A percentile compares a stretch with the other conserved stretches of the same genome.
Evolutionary conservation across 2,329 filamentous ascomycete genomes (phyloP).

Genomic region (Hypoxylon sp.): DNA sequence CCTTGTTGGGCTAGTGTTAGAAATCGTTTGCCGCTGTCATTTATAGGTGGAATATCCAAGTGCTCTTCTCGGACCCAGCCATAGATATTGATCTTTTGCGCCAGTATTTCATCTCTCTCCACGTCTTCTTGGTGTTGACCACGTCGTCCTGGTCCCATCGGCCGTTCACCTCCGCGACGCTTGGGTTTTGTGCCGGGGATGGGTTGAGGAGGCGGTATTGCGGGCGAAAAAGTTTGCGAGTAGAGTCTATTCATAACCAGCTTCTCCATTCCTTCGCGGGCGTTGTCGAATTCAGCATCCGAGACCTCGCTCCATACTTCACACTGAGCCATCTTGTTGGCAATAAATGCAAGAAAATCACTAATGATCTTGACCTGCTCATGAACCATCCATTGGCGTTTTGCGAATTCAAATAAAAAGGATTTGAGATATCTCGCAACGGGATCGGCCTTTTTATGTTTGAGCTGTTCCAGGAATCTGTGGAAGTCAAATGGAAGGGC

Average conservation of each 20-base stretch:
- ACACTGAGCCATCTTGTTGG: conserved; percentile 97
- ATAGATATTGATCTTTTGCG: conserved; percentile 97
- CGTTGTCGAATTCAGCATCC: conserved; percentile 97
- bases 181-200: conserved; percentile 73
- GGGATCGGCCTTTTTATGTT: conserved; percentile 96
- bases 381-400: conserved; percentile 99
- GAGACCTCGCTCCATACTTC: conserved; percentile 97
- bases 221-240: conserved; percentile 93
- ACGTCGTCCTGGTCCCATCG: conserved; percentile 80
- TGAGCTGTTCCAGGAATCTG: conserved; percentile 92
- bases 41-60: conserved; percentile 86
- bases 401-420: conserved; percentile 92
- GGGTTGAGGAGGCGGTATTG: conserved; percentile 82
- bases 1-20: conserved; percentile 88
- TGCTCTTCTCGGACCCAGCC: conserved; percentile 94
- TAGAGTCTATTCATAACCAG: conserved; percentile 98
- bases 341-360: conserved; percentile 95
- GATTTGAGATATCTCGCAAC: conserved; percentile 95
- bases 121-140: conserved; percentile 99
- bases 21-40: conserved; percentile 87
- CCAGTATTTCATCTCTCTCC: conserved; percentile 92
- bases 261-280: conserved; percentile 98
- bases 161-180: conserved; percentile 72
- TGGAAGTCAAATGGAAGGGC: conserved; percentile 96
- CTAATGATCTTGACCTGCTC: conserved; percentile 99